Percentiles rank a stretch among this genome's conserved stretches.
Evolutionary conservation across 2,329 filamentous ascomycete genomes (phyloP).

Genomic region (Ilyonectria mors-panacis): DNA sequence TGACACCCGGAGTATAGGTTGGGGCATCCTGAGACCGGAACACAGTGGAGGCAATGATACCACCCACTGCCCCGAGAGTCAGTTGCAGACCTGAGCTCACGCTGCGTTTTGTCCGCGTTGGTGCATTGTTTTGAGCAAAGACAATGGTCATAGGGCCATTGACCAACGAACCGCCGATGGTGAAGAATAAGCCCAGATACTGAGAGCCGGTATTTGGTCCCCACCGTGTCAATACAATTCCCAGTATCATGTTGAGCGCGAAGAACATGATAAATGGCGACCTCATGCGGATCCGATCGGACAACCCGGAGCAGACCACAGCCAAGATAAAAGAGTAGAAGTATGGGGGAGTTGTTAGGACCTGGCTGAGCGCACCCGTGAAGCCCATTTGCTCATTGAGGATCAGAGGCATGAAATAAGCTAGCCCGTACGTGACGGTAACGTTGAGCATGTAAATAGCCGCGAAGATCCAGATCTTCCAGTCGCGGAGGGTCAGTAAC

Average conservation of each 20-base stretch:
- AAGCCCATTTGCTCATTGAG: conserved; percentile 17
- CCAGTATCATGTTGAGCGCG: conserved; percentile 12
- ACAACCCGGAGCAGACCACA: not conserved
- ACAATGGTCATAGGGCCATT: conserved; percentile 22
- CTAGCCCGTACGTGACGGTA: conserved; percentile 4
- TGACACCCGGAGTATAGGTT: conserved; percentile 12
- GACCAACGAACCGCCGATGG: conserved; percentile 1
- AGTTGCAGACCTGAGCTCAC: conserved; percentile 14
- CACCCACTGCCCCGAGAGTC: conserved; percentile 5
- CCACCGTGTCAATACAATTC: conserved; percentile 16
- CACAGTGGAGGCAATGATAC: conserved; percentile 16
- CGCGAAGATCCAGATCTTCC: conserved; percentile 15
- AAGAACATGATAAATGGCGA: conserved; percentile 10
- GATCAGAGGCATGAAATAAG: conserved; percentile 22
- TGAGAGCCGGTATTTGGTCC: conserved; percentile 14
- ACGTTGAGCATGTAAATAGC: conserved; percentile 9
- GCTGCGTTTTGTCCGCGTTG: conserved; percentile 8
- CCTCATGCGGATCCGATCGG: conserved; percentile 2
- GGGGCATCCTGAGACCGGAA: conserved; percentile 17
- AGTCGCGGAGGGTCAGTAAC: not conserved
- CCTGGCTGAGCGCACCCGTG: conserved; percentile 13
- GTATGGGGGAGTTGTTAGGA: conserved; percentile 12
- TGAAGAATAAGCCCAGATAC: conserved; percentile 13
- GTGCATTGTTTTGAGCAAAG: conserved; percentile 20
- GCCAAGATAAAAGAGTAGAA: conserved; percentile 2